Evolutionary conservation across 176 grass and related monocot species (phyloP).

Genomic region (Oryza glaberrima): DNA sequence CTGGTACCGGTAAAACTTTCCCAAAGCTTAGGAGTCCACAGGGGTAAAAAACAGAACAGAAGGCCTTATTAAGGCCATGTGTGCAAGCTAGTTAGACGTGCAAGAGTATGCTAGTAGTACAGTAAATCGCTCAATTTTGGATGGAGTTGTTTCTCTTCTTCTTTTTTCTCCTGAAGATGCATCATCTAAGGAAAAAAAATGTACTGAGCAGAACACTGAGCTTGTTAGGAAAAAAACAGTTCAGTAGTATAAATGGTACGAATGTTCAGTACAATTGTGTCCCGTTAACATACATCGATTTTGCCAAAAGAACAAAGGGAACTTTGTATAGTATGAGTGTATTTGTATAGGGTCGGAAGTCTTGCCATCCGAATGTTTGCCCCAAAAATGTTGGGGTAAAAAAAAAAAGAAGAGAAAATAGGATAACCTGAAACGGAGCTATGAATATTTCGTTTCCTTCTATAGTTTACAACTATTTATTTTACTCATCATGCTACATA

Average conservation of each 20-base stretch:
- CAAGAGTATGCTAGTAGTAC: no score
- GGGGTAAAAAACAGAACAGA: not conserved
- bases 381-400: constrained; percentile 12
- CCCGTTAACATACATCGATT: constrained; percentile 9
- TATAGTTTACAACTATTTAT: constrained; percentile 40
- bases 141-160: no score
- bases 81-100: no score
- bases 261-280: not conserved
- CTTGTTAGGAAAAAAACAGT: not conserved
- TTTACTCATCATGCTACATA: constrained; percentile 47
- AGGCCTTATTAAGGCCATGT: not conserved
- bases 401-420: constrained; percentile 28
- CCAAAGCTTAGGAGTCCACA: not conserved
- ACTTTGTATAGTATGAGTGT: constrained; percentile 1
- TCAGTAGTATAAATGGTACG: not conserved
- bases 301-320: not conserved
- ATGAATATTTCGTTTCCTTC: constrained; percentile 42
- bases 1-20: not conserved
- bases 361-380: constrained; percentile 14
- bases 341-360: constrained; percentile 5
- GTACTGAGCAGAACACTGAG: not conserved
- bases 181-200: not conserved
- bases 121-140: not conserved
- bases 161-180: not conserved
- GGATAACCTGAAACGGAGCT: constrained; percentile 22